Evolutionary conservation across 73 alveolate genomes (phyloP), one percentile per base, ranked within the genome.

Genomic region (Effrenium voratum): DNA sequence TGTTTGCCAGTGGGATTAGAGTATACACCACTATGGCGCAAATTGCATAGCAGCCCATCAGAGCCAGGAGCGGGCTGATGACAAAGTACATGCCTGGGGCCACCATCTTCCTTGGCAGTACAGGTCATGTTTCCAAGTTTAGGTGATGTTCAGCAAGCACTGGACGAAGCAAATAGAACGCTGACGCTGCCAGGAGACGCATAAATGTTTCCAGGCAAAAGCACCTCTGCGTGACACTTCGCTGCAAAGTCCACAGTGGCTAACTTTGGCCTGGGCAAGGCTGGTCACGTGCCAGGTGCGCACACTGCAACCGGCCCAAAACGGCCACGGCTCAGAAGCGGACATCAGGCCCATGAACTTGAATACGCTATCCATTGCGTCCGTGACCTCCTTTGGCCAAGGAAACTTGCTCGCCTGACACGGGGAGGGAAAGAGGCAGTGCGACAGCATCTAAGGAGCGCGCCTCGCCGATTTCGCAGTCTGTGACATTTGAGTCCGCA

Each of bases 361-460:
- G 49, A 85, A 85, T 3, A 85, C 63, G 60, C 36, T n/a, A 44
- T 63, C 26, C 80, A 85, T 85, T 28, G 93, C 93, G 41, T 38
- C 49, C 16, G 80, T 52, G n/a, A 57, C 73, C 72, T 85, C 93
- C 28, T 85, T 66, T 59, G 93, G 93, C 93, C 93, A 85, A 2
- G 93, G 80, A n/a, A 85, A 85, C 43, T 63, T 85, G 57, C 80
- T 80, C 8, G 93, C 93, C 93, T 85, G 60, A 41, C 91, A 30
- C 30, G 30, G n/a, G 24, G 63, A 43, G 40, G 59, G 6, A 15
- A 22, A 34, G 50, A 32, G 28, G 12, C 36, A 45, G 36, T 60
- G 32, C 41, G 49, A 73, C 15, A 45, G 66, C 57, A 30, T 22
- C 55, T 38, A 49, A 10, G 30, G 72, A 38, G 46, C 44, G 76